phyloP scores from a whole-genome alignment of 2,329 filamentous ascomycete species.

The Metarhizium guizhouense region DNA sequence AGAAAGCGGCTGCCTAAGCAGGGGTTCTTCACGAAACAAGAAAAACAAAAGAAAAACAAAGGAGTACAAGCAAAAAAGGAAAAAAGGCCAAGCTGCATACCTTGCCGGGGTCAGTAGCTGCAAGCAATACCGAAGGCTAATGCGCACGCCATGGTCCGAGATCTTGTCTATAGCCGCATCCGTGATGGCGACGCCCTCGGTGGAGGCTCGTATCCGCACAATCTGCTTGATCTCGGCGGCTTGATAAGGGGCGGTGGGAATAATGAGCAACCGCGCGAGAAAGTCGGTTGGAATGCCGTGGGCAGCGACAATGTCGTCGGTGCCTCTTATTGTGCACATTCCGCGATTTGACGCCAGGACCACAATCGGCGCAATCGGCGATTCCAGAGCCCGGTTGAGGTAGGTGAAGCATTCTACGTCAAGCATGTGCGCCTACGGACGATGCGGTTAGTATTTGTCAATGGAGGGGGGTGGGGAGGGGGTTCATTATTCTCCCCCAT shows the following conservation, averaged over 20 bases:
- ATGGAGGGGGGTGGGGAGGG: not conserved
- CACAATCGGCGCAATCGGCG: slow-evolving; percentile 88
- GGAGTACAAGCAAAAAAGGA: not conserved
- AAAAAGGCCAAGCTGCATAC: slow-evolving; percentile 28
- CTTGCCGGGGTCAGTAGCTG: slow-evolving; percentile 83
- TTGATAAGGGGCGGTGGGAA: slow-evolving; percentile 86
- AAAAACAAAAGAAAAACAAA: not conserved
- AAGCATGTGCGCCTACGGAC: slow-evolving; percentile 85
- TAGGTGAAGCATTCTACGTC: slow-evolving; percentile 99
- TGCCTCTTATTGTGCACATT: slow-evolving; percentile 85
- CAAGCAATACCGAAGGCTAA: slow-evolving; percentile 86
- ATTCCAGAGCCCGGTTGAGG: slow-evolving; percentile 95
- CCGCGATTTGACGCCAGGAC: slow-evolving; percentile 96
- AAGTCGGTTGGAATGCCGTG: slow-evolving; percentile 95
- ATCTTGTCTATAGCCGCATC: slow-evolving; percentile 83
- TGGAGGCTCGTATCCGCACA: slow-evolving; percentile 73
- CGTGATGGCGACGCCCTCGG: slow-evolving; percentile 69
- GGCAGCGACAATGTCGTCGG: slow-evolving; percentile 70
- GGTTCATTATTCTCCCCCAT: not conserved
- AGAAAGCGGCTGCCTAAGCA: not conserved
- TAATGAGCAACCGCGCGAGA: slow-evolving; percentile 85
- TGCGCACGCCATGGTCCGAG: slow-evolving; percentile 74
- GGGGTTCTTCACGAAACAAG: not conserved
- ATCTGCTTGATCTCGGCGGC: slow-evolving; percentile 88
- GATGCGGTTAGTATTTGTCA: not conserved